Conservation (phyloP, 2,329 filamentous ascomycete species). For the Pseudopithomyces chartarum region DNA sequence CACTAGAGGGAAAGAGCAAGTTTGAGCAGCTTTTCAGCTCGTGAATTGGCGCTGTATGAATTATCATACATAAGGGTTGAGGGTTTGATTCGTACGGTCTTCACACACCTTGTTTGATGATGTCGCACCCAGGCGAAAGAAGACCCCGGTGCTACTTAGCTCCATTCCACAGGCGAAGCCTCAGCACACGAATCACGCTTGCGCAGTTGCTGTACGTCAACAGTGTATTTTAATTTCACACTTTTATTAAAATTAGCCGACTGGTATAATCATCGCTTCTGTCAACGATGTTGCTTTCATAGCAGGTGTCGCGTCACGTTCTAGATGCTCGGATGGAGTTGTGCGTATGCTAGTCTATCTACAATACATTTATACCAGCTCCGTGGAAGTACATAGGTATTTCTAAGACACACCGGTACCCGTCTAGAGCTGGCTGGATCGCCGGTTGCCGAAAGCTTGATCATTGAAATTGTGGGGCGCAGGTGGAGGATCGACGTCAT, state of each 20-base stretch:
- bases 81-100: too few species aligned
- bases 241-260: not conserved
- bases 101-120: too few species aligned
- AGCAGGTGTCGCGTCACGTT: not conserved
- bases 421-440: slow-evolving; percentile 17
- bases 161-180: too few species aligned
- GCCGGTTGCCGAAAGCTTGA: slow-evolving; percentile 20
- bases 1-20: slow-evolving; percentile 54
- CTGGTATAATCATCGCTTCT: not conserved
- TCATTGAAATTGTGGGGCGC: slow-evolving; percentile 8
- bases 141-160: too few species aligned
- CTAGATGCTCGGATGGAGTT: not conserved
- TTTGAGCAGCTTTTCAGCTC: slow-evolving; percentile 35
- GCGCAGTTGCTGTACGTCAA: too few species aligned
- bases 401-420: not conserved
- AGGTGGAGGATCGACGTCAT: slow-evolving; percentile 24
- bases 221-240: not conserved
- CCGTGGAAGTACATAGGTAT: not conserved
- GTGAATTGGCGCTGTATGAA: too few species aligned
- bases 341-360: not conserved
- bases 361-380: not conserved
- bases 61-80: too few species aligned
- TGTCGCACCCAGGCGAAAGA: too few species aligned
- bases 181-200: too few species aligned
- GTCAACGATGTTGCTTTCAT: not conserved